A percentile compares a stretch with the other conserved stretches of the same genome.
Conservation (phyloP, 345 rosid genomes). For the Populus simonii region DNA sequence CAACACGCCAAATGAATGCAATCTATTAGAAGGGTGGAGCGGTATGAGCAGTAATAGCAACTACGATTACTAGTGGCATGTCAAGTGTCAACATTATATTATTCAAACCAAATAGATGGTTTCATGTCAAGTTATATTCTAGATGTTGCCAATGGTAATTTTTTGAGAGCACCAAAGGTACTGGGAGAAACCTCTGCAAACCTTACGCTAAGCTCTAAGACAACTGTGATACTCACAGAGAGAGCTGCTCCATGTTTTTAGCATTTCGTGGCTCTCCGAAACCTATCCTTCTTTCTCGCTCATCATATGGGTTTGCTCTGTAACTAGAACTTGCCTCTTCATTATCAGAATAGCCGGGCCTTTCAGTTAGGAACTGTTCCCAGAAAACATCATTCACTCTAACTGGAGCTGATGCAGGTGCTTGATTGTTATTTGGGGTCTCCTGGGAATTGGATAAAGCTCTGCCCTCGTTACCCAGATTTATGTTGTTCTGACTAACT, state of each 20-base stretch:
- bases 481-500: slow-evolving; percentile 22
- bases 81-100: slow-evolving; percentile 5
- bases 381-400: slow-evolving; percentile 87
- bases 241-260: slow-evolving; percentile 60
- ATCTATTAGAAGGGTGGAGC: neutral
- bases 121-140: neutral
- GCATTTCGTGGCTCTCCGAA: slow-evolving; percentile 41
- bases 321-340: slow-evolving; percentile 82
- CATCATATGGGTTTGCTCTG: slow-evolving; percentile 55
- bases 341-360: slow-evolving; percentile 78
- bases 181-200: slow-evolving; percentile 10
- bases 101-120: slow-evolving; percentile 2
- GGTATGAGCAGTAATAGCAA: neutral
- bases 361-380: slow-evolving; percentile 93
- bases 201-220: slow-evolving; percentile 10
- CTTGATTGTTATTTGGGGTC: slow-evolving; percentile 43
- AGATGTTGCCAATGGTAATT: neutral
- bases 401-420: slow-evolving; percentile 46
- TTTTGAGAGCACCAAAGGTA: neutral
- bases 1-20: neutral
- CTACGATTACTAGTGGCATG: neutral
- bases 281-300: slow-evolving; percentile 48
- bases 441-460: slow-evolving; percentile 35
- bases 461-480: slow-evolving; percentile 18
- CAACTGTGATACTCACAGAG: slow-evolving; percentile 44